Evolutionary conservation across 306 rosid species (phyloP), one percentile per base, ranked within the genome.

Genomic region (Boehmeria nivea): DNA sequence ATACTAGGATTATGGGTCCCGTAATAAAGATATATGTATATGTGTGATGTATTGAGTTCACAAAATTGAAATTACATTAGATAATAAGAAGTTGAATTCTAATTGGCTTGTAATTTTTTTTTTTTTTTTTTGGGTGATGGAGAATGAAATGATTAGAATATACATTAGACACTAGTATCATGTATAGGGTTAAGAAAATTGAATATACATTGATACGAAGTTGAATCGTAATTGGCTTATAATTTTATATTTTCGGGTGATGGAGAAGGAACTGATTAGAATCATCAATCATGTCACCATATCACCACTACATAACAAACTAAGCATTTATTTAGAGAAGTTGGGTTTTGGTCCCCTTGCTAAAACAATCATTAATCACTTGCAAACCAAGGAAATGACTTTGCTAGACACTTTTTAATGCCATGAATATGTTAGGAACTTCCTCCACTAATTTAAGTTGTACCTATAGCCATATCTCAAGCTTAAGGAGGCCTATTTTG

Each of bases 341-440:
- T 49, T 50, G 51, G 21, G 20, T n/a, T 45, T 44, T 60, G 60
- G 72, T 51, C 66, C 61, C 61, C 51, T 9, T 51, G 11, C 46
- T 13, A 60, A 22, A 60, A 22, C 36, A 9, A 45, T 52, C 34
- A 45, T 34, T 40, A 26, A 31, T 4, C 5, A 6, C 16, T 8
- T 21, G 4, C 43, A 13, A 44, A 24, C 20, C 4, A 25, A 44
- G 21, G 18, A 28, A 12, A 64, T 31, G 16, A 53, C 58, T 53
- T 31, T 38, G 42, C 58, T 3, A 53, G 14, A 28, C 12, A 31
- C 36, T 31, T 31, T 28, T 16, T 12, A 12, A 27, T 12, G 5
- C 8, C 1, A 8, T 14, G 22, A 51, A 51, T 16, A 31, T 31
- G 36, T 27, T 16, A 51, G 2, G 14, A 8, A 26, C 22, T 26